phyloP scores from a whole-genome alignment of 352 stramenopile species.

The Thraustochytrium sp. region DNA sequence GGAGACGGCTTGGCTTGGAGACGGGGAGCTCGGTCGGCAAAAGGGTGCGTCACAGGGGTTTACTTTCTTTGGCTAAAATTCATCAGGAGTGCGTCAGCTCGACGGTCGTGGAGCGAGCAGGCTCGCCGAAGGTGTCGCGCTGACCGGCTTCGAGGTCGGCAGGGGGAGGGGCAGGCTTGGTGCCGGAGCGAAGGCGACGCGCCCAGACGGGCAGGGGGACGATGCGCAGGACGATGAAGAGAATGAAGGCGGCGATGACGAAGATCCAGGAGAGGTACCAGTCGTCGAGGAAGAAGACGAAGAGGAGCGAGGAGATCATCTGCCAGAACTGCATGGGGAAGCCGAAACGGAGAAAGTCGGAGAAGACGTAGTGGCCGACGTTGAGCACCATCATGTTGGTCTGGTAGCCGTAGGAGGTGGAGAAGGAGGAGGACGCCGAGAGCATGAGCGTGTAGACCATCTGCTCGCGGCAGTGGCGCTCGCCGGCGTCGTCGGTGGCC shows the following conservation, averaged over 20 bases:
- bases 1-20: no score
- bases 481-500: not conserved
- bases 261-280: slow-evolving; percentile 34
- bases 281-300: slow-evolving; percentile 32
- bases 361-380: slow-evolving; percentile 30
- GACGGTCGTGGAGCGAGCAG: no score
- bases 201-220: no score
- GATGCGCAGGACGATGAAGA: not conserved
- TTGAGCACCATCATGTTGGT: slow-evolving; percentile 43
- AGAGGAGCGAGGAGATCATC: slow-evolving; percentile 10
- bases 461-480: not conserved
- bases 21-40: no score
- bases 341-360: slow-evolving; percentile 41
- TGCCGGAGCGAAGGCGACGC: no score
- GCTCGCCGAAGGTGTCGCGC: no score
- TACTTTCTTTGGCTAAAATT: no score
- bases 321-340: slow-evolving; percentile 44
- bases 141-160: no score
- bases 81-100: no score
- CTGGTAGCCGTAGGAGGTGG: slow-evolving; percentile 41
- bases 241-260: not conserved
- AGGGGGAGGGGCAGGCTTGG: no score
- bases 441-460: slow-evolving; percentile 40
- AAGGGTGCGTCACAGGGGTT: no score
- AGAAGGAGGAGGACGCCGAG: not conserved